A percentile compares a stretch with the other conserved stretches of the same genome.
phyloP scores from a whole-genome alignment of 139 green algal species.

The Coelastrella sp. region DNA sequence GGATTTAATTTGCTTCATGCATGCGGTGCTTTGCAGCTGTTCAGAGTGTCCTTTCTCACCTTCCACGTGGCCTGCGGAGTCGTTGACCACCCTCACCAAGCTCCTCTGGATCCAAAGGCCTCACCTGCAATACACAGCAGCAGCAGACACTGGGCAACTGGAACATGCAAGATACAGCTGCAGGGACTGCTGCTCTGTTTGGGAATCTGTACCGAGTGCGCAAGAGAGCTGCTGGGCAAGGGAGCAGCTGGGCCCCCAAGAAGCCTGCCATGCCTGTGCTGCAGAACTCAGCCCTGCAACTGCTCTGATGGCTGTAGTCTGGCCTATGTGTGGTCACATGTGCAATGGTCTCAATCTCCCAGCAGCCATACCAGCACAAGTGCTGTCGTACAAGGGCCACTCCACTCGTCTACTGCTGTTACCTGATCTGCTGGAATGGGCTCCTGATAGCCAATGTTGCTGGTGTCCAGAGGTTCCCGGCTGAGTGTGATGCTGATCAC shows the following conservation, averaged over 20 bases:
- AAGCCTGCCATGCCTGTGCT: no score
- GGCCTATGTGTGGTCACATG: no score
- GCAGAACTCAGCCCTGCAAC: no score
- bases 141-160: neutral
- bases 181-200: neutral
- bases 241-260: no score
- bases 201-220: no score
- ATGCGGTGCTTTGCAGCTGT: neutral
- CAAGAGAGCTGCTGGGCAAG: no score
- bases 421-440: slow-evolving; percentile 74
- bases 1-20: neutral
- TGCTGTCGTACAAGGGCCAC: neutral
- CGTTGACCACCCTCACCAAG: neutral
- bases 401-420: neutral
- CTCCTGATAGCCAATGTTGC: slow-evolving; percentile 78
- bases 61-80: neutral
- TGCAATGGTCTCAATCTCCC: no score
- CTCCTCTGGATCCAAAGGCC: slow-evolving; percentile 53
- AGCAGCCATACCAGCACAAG: neutral
- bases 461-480: slow-evolving; percentile 69
- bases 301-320: no score
- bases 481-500: slow-evolving; percentile 89
- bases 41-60: neutral
- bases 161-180: neutral
- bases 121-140: slow-evolving; percentile 21